These are phyloP conservation scores for Trichoderma brevicompactum DNA, from an alignment of 2,329 filamentous ascomycete genomes.

Conservation along the genomic window DNA sequence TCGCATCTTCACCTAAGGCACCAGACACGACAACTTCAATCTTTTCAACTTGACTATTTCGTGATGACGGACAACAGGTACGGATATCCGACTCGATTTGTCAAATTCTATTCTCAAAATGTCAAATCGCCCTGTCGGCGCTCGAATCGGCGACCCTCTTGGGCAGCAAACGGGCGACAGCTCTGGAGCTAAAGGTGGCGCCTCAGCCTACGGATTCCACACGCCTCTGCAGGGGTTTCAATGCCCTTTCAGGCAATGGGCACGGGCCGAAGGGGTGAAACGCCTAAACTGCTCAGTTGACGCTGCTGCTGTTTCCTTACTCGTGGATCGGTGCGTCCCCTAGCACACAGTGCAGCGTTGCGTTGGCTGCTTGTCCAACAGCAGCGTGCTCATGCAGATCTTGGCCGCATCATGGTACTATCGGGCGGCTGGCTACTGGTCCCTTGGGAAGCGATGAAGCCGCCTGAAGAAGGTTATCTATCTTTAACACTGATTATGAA, in stretches of 20 bases:
- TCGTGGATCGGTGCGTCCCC: background rate
- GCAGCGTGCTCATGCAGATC: conserved; percentile 1
- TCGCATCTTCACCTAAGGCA: background rate
- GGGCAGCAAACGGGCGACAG: conserved; percentile 25
- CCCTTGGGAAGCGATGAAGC: background rate
- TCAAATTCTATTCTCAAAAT: background rate
- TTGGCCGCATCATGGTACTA: background rate
- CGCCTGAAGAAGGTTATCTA: background rate
- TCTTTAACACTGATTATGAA: background rate
- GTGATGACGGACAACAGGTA: background rate
- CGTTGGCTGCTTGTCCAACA: background rate
- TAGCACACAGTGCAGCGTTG: conserved; percentile 11
- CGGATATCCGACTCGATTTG: background rate
- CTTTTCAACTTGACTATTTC: background rate
- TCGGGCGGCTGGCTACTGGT: background rate
- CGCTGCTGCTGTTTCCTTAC: background rate
- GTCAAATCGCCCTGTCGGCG: conserved; percentile 6
- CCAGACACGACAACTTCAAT: background rate
- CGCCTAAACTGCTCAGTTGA: background rate
- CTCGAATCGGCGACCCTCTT: conserved; percentile 24
- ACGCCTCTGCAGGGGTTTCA: conserved; percentile 20
- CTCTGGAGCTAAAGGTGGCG: conserved; percentile 2
- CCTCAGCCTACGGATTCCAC: conserved; percentile 25
- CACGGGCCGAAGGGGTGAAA: conserved; percentile 20
- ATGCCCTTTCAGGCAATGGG: conserved; percentile 21